Conservation (phyloP, 305 asterid species). For the Fraxinus floribunda region DNA sequence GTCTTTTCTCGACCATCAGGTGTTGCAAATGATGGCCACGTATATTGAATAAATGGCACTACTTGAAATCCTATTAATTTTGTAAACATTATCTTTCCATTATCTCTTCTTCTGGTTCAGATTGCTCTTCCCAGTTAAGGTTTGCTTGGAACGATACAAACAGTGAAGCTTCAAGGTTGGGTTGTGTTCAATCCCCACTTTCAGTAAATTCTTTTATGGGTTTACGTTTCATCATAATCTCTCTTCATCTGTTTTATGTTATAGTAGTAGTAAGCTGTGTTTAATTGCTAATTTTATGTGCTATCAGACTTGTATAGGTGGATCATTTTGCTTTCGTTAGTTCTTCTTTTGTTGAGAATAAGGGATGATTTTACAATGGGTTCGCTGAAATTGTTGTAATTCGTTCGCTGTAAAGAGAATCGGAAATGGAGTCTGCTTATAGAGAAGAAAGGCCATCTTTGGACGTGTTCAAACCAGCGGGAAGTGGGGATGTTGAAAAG, state of each 20-base stretch:
- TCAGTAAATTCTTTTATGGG: not conserved
- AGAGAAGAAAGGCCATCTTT: slow-evolving; percentile 31
- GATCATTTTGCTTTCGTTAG: not conserved
- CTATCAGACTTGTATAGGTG: not conserved
- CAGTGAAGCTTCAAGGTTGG: not conserved
- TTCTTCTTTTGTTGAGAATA: slow-evolving; percentile 5
- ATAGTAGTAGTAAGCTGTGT: not conserved
- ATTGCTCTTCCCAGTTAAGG: slow-evolving; percentile 10
- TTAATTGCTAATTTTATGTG: slow-evolving; percentile 1
- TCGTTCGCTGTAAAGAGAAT: slow-evolving; percentile 5
- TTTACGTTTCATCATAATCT: not conserved
- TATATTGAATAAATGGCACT: slow-evolving; percentile 30
- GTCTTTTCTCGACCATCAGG: slow-evolving; percentile 14
- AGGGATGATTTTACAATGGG: slow-evolving; percentile 20
- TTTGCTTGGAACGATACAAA: not conserved
- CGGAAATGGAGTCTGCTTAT: slow-evolving; percentile 46
- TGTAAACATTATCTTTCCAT: slow-evolving; percentile 56
- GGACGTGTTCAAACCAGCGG: slow-evolving; percentile 58
- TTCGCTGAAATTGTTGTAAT: slow-evolving; percentile 26
- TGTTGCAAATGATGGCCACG: slow-evolving; percentile 41
- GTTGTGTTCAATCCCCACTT: not conserved
- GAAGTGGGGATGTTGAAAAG: slow-evolving; percentile 23
- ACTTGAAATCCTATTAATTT: slow-evolving; percentile 34
- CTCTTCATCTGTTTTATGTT: not conserved
- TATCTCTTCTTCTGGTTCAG: slow-evolving; percentile 43